phyloP scores from a whole-genome alignment of 768 basidiomycete species.

The Tricholoma matsutake region DNA sequence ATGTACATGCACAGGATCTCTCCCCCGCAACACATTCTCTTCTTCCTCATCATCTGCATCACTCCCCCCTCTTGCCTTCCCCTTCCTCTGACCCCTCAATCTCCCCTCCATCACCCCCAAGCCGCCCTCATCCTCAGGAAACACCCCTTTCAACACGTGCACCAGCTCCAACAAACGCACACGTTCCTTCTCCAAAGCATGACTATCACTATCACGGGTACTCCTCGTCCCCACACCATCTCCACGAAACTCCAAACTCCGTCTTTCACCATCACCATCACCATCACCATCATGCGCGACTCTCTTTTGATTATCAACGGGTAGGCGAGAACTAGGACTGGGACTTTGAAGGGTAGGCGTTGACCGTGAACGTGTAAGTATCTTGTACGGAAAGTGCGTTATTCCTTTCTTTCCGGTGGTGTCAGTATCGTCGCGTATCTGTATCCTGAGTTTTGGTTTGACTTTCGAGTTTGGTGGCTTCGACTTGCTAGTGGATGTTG shows the following conservation, averaged over 20 bases:
- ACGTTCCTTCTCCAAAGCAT: background rate
- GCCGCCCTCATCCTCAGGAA: slow-evolving; percentile 9
- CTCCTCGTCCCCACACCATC: no score
- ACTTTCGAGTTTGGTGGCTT: background rate
- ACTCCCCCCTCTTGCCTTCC: slow-evolving; percentile 2
- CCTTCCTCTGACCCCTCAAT: slow-evolving; percentile 5
- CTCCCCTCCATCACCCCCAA: slow-evolving; percentile 12
- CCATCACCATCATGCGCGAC: no score
- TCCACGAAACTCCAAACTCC: no score
- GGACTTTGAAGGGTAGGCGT: slow-evolving; percentile 42
- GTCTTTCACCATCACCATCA: no score
- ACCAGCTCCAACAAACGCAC: slow-evolving; percentile 2
- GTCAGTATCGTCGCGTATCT: slow-evolving; percentile 24
- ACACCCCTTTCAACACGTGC: slow-evolving; percentile 4
- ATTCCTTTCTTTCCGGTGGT: background rate
- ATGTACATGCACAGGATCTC: slow-evolving; percentile 14
- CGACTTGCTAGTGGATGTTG: background rate
- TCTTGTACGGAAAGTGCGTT: background rate
- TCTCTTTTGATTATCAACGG: background rate
- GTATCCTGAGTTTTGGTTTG: background rate
- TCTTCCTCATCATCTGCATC: slow-evolving; percentile 16
- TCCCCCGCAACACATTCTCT: background rate
- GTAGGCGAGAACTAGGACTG: background rate
- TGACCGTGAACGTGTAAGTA: slow-evolving; percentile 28
- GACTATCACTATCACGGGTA: no score